phyloP scores from a whole-genome alignment of 2,329 filamentous ascomycete species.

The Teratosphaeria epicoccoides region DNA sequence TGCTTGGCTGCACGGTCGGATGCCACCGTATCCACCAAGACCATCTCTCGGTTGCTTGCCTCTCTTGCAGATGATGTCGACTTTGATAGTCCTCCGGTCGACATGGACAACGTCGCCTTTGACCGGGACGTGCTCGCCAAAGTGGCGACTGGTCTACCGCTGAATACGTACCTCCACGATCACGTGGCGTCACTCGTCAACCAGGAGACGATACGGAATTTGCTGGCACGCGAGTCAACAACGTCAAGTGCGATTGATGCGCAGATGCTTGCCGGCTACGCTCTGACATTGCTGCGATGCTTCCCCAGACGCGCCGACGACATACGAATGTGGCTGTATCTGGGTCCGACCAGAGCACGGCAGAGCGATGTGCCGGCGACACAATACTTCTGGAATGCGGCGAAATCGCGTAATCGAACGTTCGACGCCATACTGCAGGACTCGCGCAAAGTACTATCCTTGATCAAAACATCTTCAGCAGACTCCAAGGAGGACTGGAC shows the following conservation, averaged over 20 bases:
- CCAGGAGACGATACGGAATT: constrained; percentile 56
- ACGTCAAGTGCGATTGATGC: constrained; percentile 45
- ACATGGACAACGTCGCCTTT: constrained; percentile 24
- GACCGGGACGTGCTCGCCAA: constrained; percentile 36
- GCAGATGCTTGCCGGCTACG: constrained; percentile 72
- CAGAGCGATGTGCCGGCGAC: constrained; percentile 51
- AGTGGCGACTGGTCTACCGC: constrained; percentile 16
- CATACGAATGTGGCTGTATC: constrained; percentile 86
- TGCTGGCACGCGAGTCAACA: constrained; percentile 19
- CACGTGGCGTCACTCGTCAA: constrained; percentile 64
- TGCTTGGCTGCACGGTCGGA: constrained; percentile 23
- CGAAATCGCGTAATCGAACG: constrained; percentile 42
- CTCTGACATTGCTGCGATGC: constrained; percentile 71
- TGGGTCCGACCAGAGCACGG: constrained; percentile 49
- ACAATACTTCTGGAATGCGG: constrained; percentile 73
- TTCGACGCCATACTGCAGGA: constrained; percentile 48
- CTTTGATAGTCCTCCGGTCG: constrained; percentile 32
- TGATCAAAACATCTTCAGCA: constrained; percentile 36
- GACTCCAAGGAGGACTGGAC: constrained; percentile 60
- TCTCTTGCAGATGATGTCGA: constrained; percentile 47
- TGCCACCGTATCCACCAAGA: constrained; percentile 40
- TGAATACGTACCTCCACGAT: constrained; percentile 46
- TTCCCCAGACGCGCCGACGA: constrained; percentile 77
- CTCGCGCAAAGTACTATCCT: constrained; percentile 46
- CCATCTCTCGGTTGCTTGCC: constrained; percentile 46